These are phyloP conservation scores for Metarhizium sp. DNA, from an alignment of 2,329 filamentous ascomycete species.

Conservation along the genomic window DNA sequence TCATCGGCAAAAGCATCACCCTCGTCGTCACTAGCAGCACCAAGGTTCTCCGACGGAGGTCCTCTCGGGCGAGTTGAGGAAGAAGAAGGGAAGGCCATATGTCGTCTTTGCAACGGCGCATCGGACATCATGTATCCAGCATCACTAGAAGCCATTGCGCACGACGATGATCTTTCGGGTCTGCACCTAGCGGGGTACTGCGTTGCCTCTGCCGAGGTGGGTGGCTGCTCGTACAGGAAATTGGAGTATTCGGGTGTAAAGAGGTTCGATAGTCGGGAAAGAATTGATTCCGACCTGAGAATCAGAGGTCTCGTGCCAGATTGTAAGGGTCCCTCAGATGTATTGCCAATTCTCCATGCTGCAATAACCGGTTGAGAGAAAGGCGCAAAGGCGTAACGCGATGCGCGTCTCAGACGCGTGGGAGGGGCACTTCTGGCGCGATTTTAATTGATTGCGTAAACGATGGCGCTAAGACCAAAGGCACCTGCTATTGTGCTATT, in stretches of 20 bases:
- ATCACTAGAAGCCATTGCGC: conserved; percentile 44
- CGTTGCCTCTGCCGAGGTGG: conserved; percentile 5
- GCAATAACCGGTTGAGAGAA: background rate
- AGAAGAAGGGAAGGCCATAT: conserved; percentile 36
- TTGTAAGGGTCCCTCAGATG: background rate
- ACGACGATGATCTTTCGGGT: background rate
- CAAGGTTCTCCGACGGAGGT: conserved; percentile 54
- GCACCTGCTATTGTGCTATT: too few relatives aligned
- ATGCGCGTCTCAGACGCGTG: background rate
- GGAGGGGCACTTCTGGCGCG: background rate
- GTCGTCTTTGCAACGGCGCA: conserved; percentile 35
- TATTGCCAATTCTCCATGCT: background rate
- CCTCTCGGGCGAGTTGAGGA: conserved; percentile 44
- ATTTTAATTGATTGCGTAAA: background rate
- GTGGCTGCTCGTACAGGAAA: background rate
- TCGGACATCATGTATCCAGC: conserved; percentile 50
- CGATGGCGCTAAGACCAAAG: background rate
- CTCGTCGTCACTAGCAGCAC: conserved; percentile 52
- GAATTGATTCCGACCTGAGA: background rate
- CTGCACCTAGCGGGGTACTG: conserved; percentile 1
- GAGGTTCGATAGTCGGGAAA: background rate
- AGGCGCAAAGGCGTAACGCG: background rate
- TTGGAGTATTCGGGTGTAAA: too few relatives aligned
- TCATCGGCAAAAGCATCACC: conserved; percentile 55
- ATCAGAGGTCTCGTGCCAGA: background rate